These are phyloP conservation scores for Monosporascus sp. DNA, from an alignment of 2,329 filamentous ascomycete species.

Conservation along the genomic window DNA sequence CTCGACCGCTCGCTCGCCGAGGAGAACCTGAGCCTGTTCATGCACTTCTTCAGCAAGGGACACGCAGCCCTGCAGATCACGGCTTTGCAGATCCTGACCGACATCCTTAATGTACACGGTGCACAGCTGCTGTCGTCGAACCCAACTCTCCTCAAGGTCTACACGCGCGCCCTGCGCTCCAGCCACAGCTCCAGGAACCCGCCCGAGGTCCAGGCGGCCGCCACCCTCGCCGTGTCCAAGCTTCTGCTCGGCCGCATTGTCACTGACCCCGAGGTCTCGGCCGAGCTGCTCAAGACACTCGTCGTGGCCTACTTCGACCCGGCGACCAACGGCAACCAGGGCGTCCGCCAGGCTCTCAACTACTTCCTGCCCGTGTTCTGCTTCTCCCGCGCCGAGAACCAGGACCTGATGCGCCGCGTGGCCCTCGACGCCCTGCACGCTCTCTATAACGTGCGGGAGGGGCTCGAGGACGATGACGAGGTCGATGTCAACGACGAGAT, in stretches of 20 bases:
- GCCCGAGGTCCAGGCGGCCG: conserved; percentile 69
- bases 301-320: conserved; percentile 88
- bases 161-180: conserved; percentile 73
- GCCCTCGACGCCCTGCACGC: conserved; percentile 70
- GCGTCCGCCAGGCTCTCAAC: conserved; percentile 77
- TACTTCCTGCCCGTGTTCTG: conserved; percentile 96
- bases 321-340: conserved; percentile 72
- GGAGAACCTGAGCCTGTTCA: conserved; percentile 87
- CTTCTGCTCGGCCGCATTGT: conserved; percentile 78
- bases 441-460: conserved; percentile 68
- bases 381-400: conserved; percentile 78
- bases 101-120: conserved; percentile 87
- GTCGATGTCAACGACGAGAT: conserved; percentile 72
- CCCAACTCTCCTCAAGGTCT: conserved; percentile 75
- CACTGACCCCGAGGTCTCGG: conserved; percentile 59
- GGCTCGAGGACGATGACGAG: conserved; percentile 70
- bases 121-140: conserved; percentile 66
- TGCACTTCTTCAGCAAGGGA: conserved; percentile 93
- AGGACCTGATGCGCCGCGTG: conserved; percentile 72
- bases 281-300: conserved; percentile 77
- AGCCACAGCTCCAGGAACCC: conserved; percentile 54
- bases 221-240: conserved; percentile 78
- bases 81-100: conserved; percentile 84
- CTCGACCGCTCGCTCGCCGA: conserved; percentile 87
- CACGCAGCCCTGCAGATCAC: conserved; percentile 87